These are phyloP conservation scores for Murraya koenigii DNA, from an alignment of 345 rosid species.

Conservation along the genomic window DNA sequence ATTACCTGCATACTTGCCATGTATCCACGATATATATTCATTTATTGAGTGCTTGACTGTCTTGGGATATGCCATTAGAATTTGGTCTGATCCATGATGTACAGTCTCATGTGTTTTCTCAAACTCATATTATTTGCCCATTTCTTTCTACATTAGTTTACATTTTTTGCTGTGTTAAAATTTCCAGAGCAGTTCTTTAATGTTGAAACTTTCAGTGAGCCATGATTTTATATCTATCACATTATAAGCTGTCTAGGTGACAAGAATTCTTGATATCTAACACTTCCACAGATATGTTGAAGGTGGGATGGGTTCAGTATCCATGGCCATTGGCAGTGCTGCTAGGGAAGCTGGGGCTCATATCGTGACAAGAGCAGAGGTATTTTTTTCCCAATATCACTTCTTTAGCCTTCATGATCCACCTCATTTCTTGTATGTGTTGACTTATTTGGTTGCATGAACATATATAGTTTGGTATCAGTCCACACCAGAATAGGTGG, in stretches of 20 bases:
- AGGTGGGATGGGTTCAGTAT: conserved; percentile 95
- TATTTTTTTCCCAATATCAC: conserved; percentile 18
- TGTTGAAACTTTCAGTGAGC: background rate
- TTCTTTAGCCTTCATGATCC: conserved; percentile 3
- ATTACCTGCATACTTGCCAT: background rate
- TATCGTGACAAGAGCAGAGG: conserved; percentile 70
- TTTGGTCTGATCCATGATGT: background rate
- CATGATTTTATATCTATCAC: background rate
- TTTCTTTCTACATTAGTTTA: background rate
- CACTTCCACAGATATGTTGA: conserved; percentile 58
- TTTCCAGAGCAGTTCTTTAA: background rate
- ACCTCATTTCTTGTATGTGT: background rate
- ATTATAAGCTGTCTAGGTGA: background rate
- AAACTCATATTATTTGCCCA: background rate
- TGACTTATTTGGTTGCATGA: background rate
- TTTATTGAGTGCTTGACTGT: background rate
- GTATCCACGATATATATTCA: background rate
- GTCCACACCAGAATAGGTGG: background rate
- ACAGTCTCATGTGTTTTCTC: background rate
- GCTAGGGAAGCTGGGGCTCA: conserved; percentile 87
- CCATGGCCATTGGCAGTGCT: conserved; percentile 66
- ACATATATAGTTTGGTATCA: background rate
- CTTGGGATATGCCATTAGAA: background rate
- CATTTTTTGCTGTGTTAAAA: background rate
- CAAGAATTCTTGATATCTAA: background rate